Percentiles rank a stretch among this genome's conserved stretches.
Conservation (phyloP, 257 asterid species). For the Pogostemon cablin region DNA sequence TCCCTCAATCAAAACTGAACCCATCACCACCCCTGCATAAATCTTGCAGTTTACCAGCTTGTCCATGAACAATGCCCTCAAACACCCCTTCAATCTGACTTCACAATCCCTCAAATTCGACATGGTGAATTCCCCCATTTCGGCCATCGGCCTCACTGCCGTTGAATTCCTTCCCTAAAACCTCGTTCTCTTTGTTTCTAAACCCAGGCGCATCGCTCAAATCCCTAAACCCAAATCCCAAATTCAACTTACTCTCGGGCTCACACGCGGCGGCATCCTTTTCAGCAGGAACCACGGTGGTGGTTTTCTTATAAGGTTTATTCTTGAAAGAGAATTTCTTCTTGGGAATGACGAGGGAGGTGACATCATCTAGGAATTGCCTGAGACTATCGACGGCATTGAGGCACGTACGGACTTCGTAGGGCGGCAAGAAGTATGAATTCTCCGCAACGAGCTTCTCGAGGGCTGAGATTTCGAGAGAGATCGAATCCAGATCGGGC, state of each 20-base stretch:
- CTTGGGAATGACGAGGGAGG: slow-evolving; percentile 68
- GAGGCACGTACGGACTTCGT: slow-evolving; percentile 76
- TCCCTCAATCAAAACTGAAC: slow-evolving; percentile 78
- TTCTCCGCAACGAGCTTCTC: slow-evolving; percentile 76
- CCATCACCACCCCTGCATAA: slow-evolving; percentile 60
- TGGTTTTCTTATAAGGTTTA: slow-evolving; percentile 49
- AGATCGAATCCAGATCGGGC: slow-evolving; percentile 53
- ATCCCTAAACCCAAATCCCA: slow-evolving; percentile 35
- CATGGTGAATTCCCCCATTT: slow-evolving; percentile 64
- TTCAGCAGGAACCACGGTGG: slow-evolving; percentile 30
- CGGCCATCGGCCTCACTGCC: slow-evolving; percentile 36
- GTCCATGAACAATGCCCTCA: slow-evolving; percentile 76
- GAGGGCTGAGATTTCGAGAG: slow-evolving; percentile 61
- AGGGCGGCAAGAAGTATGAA: slow-evolving; percentile 72
- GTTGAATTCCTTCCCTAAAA: slow-evolving; percentile 52
- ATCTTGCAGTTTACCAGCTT: slow-evolving; percentile 59
- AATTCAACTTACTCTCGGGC: slow-evolving; percentile 33
- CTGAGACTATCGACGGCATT: slow-evolving; percentile 48
- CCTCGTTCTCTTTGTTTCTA: slow-evolving; percentile 54
- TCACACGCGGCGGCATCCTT: slow-evolving; percentile 20
- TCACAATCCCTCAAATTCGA: slow-evolving; percentile 64
- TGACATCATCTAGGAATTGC: slow-evolving; percentile 62
- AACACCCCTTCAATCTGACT: slow-evolving; percentile 65
- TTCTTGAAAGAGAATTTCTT: slow-evolving; percentile 81
- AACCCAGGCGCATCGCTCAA: slow-evolving; percentile 55